Conservation (phyloP, 805 yeast genomes). For the Yarrowia porcina region DNA sequence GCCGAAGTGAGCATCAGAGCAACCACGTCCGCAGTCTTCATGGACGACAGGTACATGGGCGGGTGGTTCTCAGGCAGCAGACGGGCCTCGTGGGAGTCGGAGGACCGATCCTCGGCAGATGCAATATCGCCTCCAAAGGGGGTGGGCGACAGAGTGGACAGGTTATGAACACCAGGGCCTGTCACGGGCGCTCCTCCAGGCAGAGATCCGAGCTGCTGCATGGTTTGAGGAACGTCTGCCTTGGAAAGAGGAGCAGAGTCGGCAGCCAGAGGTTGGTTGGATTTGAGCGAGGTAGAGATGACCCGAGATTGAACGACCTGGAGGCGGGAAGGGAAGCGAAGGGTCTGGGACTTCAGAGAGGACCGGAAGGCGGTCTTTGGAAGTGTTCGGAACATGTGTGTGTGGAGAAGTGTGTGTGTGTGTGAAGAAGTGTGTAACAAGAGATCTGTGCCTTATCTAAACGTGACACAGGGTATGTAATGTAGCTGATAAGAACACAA, state of each 20-base stretch:
- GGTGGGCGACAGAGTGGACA: slow-evolving; percentile 21
- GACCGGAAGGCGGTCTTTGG: too few relatives aligned
- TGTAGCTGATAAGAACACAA: too few relatives aligned
- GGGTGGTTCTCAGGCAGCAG: slow-evolving; percentile 19
- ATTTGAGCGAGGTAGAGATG: background rate
- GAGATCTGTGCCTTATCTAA: too few relatives aligned
- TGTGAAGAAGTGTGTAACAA: background rate
- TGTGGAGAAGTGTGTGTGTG: too few relatives aligned
- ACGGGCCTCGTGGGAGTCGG: slow-evolving; percentile 6
- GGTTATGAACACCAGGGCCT: slow-evolving; percentile 10
- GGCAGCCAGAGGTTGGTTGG: slow-evolving; percentile 20
- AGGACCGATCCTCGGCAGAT: background rate
- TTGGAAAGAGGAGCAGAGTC: slow-evolving; percentile 14
- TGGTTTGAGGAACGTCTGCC: slow-evolving; percentile 5
- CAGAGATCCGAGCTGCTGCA: slow-evolving; percentile 18
- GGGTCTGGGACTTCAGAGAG: too few relatives aligned
- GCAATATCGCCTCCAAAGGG: slow-evolving; percentile 10
- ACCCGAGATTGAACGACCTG: too few relatives aligned
- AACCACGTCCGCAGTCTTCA: slow-evolving; percentile 21
- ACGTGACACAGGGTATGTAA: too few relatives aligned
- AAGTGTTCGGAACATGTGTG: too few relatives aligned
- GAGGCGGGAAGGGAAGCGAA: too few relatives aligned
- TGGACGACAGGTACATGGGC: slow-evolving; percentile 16
- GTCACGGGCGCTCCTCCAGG: slow-evolving; percentile 23
- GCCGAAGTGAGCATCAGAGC: slow-evolving; percentile 35